phyloP scores from a whole-genome alignment of 139 green algal genomes.

The Volvox africanus region DNA sequence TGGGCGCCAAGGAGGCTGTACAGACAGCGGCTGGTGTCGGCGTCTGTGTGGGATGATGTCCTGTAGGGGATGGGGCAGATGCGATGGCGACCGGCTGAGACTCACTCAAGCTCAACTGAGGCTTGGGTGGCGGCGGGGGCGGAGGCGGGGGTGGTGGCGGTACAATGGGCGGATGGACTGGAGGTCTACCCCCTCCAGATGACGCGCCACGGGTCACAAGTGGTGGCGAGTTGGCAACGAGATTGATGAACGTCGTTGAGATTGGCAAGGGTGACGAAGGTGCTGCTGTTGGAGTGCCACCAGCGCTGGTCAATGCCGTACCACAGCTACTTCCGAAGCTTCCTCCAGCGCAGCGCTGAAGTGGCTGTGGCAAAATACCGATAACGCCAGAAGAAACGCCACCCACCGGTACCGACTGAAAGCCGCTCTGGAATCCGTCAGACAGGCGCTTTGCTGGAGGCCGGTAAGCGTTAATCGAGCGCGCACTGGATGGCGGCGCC shows the following conservation, averaged over 20 bases:
- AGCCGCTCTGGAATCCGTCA: slow-evolving; percentile 4
- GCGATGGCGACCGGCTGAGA: not conserved
- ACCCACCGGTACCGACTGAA: not conserved
- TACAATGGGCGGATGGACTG: not conserved
- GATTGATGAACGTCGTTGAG: not conserved
- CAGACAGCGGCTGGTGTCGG: not conserved
- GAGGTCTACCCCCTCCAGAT: slow-evolving; percentile 1
- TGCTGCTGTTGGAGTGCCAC: slow-evolving; percentile 12
- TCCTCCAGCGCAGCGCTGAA: not conserved
- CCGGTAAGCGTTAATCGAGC: slow-evolving; percentile 32
- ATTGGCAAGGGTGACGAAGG: not conserved
- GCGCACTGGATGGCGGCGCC: not conserved
- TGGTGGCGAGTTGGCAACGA: slow-evolving; percentile 25
- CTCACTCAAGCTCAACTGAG: not conserved
- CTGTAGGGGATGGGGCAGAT: not conserved
- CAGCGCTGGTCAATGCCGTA: not conserved
- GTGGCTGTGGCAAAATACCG: not conserved
- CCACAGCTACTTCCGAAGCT: slow-evolving; percentile 13
- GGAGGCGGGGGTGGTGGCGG: not conserved
- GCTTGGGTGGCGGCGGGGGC: not conserved
- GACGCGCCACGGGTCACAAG: slow-evolving; percentile 3
- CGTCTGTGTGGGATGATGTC: not conserved
- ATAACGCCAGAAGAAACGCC: not conserved
- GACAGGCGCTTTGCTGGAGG: slow-evolving; percentile 29
- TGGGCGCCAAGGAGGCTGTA: not conserved